Base-by-base conservation (phyloP, 176 grass and related monocot species). In the Secale cereale region DNA sequence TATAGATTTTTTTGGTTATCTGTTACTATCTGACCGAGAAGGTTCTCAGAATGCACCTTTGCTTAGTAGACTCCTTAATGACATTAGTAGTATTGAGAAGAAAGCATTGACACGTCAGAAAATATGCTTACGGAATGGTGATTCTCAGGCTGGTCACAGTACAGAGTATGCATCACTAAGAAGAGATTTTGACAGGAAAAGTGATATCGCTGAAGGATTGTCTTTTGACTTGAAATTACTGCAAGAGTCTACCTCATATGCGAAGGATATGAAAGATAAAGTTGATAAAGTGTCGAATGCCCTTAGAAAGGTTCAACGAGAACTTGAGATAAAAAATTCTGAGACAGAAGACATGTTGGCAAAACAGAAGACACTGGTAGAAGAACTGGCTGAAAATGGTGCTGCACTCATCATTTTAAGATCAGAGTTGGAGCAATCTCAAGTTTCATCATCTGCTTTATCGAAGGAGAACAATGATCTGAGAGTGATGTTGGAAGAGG, bases 141-240 rank as follows among this genome's bases (percentile, higher is more conserved):
- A 33, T 81, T 77, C 39, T 76, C 67, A 39, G 41, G 66, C 14
- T 78, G 65, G 81, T 59, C 39, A 73, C 65, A 39, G 37, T 65
- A 29, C 73, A 82, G 81, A 87, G 9, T 87, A 82, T 67, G 81
- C 82, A 31, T 91, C 85, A 65, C 76, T 94, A 36, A 92, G 65
- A 81, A 92, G 73, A 80, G 94, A 94, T 30, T 88, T 88, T 85
- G 86, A 87, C 66, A 85, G 90, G 85, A 94, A 94, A 86, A 85
- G 80, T 67, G 81, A 94, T 80, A 87, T 97, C 69, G 85, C 85
- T 60, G 82, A 92, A 92, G 94, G 92, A 52, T 83, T 97, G 46
- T 93, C 76, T 81, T 94, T 92, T 90, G 94, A 97, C 81, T 80
- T 97, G 26, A 92, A 89, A 82, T 65, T 97, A 83, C 82, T 97